Evolutionary conservation across 106 monocot genomes (phyloP).

Genomic region (Platanthera guangdongensis): DNA sequence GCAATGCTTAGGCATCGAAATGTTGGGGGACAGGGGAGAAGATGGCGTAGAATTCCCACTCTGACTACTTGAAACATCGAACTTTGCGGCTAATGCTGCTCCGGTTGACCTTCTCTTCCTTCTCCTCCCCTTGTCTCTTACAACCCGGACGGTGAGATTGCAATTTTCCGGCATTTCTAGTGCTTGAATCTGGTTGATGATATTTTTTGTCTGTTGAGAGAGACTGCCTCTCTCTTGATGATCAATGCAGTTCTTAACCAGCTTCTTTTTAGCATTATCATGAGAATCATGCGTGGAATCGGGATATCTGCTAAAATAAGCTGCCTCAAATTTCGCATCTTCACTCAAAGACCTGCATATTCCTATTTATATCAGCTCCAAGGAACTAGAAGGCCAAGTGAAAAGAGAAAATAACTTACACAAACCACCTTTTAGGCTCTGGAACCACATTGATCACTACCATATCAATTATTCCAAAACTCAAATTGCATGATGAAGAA

Average conservation of each 20-base stretch:
- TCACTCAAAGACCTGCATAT: slow-evolving; percentile 36
- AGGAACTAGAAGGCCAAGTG: background rate
- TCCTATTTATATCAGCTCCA: background rate
- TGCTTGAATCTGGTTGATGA: background rate
- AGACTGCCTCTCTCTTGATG: slow-evolving; percentile 20
- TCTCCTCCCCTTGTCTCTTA: slow-evolving; percentile 49
- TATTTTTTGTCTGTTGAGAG: slow-evolving; percentile 17
- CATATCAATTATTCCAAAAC: too few species aligned
- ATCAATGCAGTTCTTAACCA: slow-evolving; percentile 10
- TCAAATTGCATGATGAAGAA: too few species aligned
- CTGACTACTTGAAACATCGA: slow-evolving; percentile 80
- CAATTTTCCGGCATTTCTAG: slow-evolving; percentile 24
- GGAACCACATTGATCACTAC: too few species aligned
- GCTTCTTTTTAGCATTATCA: slow-evolving; percentile 11
- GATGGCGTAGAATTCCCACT: slow-evolving; percentile 97
- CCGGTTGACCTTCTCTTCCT: slow-evolving; percentile 39
- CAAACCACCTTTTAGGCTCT: too few species aligned
- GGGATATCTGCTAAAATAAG: slow-evolving; percentile 10
- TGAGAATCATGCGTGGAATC: slow-evolving; percentile 10
- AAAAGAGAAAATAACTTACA: background rate
- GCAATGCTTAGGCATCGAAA: slow-evolving; percentile 34
- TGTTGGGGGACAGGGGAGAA: slow-evolving; percentile 58
- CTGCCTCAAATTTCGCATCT: slow-evolving; percentile 20
- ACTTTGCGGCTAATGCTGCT: slow-evolving; percentile 32
- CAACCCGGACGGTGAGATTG: slow-evolving; percentile 46